These are phyloP conservation scores for Penicillium psychrosexuale DNA, from an alignment of 2,329 filamentous ascomycete genomes.

Conservation along the genomic window DNA sequence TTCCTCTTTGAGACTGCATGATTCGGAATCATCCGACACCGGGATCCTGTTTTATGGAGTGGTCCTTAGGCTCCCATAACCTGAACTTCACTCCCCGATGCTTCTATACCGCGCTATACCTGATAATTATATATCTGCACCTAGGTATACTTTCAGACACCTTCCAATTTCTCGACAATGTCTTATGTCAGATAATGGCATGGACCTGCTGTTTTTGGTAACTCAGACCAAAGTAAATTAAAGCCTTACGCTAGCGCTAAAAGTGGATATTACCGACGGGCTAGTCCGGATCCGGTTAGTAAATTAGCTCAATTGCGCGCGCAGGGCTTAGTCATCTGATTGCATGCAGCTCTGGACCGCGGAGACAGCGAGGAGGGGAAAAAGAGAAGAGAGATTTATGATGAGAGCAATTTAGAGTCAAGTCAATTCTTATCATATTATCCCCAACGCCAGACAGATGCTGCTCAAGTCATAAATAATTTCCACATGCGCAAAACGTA, in stretches of 20 bases:
- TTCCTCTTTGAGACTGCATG: neutral
- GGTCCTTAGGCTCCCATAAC: neutral
- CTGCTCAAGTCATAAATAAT: neutral
- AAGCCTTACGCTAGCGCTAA: neutral
- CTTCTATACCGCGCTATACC: neutral
- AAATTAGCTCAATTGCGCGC: constrained; percentile 9
- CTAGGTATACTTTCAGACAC: too few species aligned
- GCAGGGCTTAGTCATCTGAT: neutral
- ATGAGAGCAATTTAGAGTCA: neutral
- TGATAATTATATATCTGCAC: too few species aligned
- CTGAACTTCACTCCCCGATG: neutral
- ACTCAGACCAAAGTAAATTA: neutral
- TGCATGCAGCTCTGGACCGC: neutral
- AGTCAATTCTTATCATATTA: neutral
- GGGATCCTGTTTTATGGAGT: neutral
- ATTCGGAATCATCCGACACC: neutral
- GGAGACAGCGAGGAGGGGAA: neutral
- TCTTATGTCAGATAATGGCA: neutral
- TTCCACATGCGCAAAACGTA: neutral
- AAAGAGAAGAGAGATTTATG: neutral
- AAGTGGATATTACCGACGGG: neutral
- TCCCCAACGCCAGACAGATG: neutral
- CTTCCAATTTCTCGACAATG: neutral
- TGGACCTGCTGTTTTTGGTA: neutral
- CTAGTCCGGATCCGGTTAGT: neutral